These are phyloP conservation scores for Xylaria intraflava DNA, from an alignment of 495 filamentous ascomycete species.

Conservation along the genomic window DNA sequence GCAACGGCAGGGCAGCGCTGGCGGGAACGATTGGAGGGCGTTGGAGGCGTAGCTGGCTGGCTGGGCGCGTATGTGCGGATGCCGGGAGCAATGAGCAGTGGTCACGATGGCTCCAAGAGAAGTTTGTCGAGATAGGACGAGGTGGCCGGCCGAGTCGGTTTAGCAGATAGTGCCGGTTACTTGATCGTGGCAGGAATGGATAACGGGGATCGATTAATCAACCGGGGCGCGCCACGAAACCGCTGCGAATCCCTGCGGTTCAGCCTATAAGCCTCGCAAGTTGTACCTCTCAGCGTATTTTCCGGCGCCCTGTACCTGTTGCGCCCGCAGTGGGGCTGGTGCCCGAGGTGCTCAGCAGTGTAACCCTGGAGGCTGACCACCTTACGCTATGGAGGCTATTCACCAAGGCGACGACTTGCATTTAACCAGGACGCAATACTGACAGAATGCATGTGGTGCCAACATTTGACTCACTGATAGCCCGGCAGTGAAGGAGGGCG, in stretches of 20 bases:
- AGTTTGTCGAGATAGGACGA: conserved; percentile 15
- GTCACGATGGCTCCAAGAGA: conserved; percentile 14
- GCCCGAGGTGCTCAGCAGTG: background rate
- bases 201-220: conserved; percentile 7
- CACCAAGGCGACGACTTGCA: conserved; percentile 1
- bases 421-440: background rate
- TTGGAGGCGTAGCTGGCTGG: conserved; percentile 11
- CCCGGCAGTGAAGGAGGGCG: no score
- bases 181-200: background rate
- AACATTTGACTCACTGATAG: no score
- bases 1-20: conserved; percentile 7
- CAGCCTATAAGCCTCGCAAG: background rate
- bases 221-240: conserved; percentile 7
- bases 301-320: background rate
- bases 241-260: background rate
- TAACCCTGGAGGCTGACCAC: background rate
- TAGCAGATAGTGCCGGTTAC: conserved; percentile 15
- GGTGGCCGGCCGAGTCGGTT: conserved; percentile 11
- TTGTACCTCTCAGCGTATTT: no score
- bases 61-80: conserved; percentile 8
- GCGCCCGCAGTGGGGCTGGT: conserved; percentile 1
- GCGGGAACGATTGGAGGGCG: conserved; percentile 10
- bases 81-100: conserved; percentile 1
- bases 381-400: background rate
- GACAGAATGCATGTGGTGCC: no score